These are phyloP conservation scores for Orobanche coerulescens DNA, from an alignment of 257 asterid genomes.

Conservation along the genomic window DNA sequence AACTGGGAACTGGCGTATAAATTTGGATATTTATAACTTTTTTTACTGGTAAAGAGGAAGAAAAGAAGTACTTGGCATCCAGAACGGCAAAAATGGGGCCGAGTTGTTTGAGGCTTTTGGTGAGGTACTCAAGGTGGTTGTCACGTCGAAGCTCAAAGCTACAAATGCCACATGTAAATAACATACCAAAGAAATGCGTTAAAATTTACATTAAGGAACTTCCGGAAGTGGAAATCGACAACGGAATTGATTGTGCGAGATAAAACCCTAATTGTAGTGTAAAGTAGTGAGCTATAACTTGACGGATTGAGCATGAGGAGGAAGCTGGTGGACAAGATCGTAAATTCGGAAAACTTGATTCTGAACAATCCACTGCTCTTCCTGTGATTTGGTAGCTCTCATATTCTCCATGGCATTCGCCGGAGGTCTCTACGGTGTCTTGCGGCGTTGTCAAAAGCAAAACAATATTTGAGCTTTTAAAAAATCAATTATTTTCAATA, in stretches of 20 bases:
- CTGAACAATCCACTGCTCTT: conserved; percentile 77
- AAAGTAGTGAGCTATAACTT: conserved; percentile 37
- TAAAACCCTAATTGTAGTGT: conserved; percentile 30
- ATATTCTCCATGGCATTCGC: conserved; percentile 34
- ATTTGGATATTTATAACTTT: not conserved
- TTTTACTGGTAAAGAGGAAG: not conserved
- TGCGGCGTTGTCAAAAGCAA: too few relatives aligned
- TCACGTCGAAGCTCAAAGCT: conserved; percentile 87
- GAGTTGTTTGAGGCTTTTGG: conserved; percentile 48
- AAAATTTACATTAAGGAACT: not conserved
- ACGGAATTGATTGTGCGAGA: not conserved
- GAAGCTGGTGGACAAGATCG: conserved; percentile 39
- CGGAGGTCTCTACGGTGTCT: conserved; percentile 9
- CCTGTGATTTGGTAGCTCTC: conserved; percentile 49
- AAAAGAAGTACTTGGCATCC: conserved; percentile 77
- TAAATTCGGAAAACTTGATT: conserved; percentile 48
- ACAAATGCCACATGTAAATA: conserved; percentile 13
- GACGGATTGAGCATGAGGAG: conserved; percentile 64
- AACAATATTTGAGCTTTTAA: too few relatives aligned
- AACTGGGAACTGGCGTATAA: not conserved
- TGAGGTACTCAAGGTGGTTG: conserved; percentile 64
- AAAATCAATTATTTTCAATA: too few relatives aligned
- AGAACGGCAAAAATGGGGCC: conserved; percentile 52
- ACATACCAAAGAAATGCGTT: not conserved
- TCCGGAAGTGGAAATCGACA: not conserved